Conservation (phyloP, 108 stramenopile species). For the Cafeteria roenbergensis region DNA sequence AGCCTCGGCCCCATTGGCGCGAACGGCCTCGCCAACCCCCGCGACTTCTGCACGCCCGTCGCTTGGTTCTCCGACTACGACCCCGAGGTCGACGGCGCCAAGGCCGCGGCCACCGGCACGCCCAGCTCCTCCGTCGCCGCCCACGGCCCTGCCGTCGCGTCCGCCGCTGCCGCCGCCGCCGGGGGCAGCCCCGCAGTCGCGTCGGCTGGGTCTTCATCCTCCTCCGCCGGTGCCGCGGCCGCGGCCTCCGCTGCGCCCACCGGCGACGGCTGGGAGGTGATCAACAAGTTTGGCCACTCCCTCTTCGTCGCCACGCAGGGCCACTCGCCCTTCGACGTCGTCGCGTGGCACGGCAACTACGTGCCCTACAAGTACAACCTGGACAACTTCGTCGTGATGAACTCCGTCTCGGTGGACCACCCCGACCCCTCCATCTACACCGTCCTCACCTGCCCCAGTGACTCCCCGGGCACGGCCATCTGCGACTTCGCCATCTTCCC, state of each 20-base stretch:
- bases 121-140: background rate
- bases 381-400: conserved; percentile 61
- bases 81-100: conserved; percentile 4
- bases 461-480: conserved; percentile 62
- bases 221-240: no score
- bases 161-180: no score
- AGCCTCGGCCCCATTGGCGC: conserved; percentile 79
- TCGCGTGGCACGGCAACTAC: conserved; percentile 87
- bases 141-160: background rate
- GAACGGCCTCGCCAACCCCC: conserved; percentile 81
- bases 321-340: conserved; percentile 75
- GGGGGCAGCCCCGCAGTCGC: no score
- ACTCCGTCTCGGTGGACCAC: conserved; percentile 77
- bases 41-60: conserved; percentile 67
- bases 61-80: conserved; percentile 50
- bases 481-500: conserved; percentile 86
- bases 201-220: no score
- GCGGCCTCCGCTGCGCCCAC: no score
- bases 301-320: conserved; percentile 37
- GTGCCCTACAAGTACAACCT: conserved; percentile 76
- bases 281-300: conserved; percentile 57
- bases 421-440: conserved; percentile 82
- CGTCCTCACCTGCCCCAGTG: conserved; percentile 59
- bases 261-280: conserved; percentile 27
- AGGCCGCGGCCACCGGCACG: background rate